Evolutionary conservation across 2,329 filamentous ascomycete species (phyloP).

Genomic region (Ascochyta clinopodiicola): DNA sequence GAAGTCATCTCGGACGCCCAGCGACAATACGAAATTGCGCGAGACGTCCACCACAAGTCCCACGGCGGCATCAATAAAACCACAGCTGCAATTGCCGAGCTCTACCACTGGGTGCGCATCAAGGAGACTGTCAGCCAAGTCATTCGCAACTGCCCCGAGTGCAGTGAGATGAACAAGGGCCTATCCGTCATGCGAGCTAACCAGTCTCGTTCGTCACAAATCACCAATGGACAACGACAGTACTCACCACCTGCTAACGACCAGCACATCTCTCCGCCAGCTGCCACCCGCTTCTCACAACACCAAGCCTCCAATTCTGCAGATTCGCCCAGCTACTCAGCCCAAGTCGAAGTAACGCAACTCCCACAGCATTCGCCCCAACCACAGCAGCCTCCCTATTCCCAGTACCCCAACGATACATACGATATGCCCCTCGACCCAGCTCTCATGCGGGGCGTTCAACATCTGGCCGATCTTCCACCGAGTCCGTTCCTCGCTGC

Average conservation of each 20-base stretch:
- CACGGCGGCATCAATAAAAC: slow-evolving; percentile 99
- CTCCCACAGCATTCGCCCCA: slow-evolving; percentile 34
- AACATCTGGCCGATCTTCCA: slow-evolving; percentile 39
- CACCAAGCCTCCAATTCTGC: slow-evolving; percentile 7
- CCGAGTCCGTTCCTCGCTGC: slow-evolving; percentile 43
- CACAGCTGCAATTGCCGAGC: slow-evolving; percentile 89
- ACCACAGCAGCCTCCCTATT: slow-evolving; percentile 31
- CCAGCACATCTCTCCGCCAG: slow-evolving; percentile 11
- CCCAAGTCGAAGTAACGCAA: slow-evolving; percentile 40
- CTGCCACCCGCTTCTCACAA: slow-evolving; percentile 15
- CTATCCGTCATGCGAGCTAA: slow-evolving; percentile 35
- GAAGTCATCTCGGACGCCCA: slow-evolving; percentile 92
- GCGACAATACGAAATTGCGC: slow-evolving; percentile 88
- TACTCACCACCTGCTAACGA: slow-evolving; percentile 5
- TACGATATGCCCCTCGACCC: slow-evolving; percentile 66
- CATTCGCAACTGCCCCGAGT: slow-evolving; percentile 88
- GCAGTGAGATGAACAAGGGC: slow-evolving; percentile 70
- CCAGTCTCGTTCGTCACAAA: slow-evolving; percentile 23
- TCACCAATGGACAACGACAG: slow-evolving; percentile 10
- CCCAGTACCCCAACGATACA: slow-evolving; percentile 47
- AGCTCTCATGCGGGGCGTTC: slow-evolving; percentile 61
- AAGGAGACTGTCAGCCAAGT: slow-evolving; percentile 96
- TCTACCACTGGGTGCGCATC: slow-evolving; percentile 96
- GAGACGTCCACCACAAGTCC: slow-evolving; percentile 73
- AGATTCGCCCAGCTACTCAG: slow-evolving; percentile 37